These are phyloP conservation scores for Diaporthe sp. DNA, from an alignment of 2,329 filamentous ascomycete species.

Conservation along the genomic window DNA sequence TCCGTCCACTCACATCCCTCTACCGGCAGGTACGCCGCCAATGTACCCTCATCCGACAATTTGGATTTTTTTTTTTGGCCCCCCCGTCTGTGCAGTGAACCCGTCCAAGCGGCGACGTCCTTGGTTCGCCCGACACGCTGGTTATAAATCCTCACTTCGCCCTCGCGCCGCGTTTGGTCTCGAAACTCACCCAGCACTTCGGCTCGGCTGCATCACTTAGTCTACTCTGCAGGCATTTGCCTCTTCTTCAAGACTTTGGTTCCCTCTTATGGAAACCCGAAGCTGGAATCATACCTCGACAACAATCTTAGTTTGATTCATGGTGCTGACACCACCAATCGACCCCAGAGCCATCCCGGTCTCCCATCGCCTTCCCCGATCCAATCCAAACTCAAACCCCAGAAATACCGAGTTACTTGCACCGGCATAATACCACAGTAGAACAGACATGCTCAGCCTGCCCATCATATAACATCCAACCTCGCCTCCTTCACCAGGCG, in stretches of 20 bases:
- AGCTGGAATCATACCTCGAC: conserved; percentile 6
- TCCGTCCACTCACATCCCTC: conserved; percentile 16
- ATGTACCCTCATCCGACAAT: conserved; percentile 24
- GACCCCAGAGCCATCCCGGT: not conserved
- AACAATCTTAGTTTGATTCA: conserved; percentile 2
- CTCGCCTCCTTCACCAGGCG: not conserved
- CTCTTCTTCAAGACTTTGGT: not conserved
- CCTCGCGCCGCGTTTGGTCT: conserved; percentile 1
- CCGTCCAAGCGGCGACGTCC: conserved; percentile 18
- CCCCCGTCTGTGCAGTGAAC: not conserved
- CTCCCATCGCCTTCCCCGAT: conserved; percentile 1
- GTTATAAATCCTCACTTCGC: conserved; percentile 30
- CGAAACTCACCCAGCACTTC: not conserved
- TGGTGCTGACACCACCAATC: conserved; percentile 7
- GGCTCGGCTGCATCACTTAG: conserved; percentile 26
- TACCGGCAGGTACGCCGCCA: not conserved
- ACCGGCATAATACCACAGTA: not conserved
- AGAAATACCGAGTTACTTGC: not conserved
- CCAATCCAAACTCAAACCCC: not conserved
- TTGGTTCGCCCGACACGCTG: conserved; percentile 5
- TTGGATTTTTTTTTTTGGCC: conserved; percentile 16
- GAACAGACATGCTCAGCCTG: not conserved
- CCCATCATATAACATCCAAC: conserved; percentile 16
- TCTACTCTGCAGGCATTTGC: conserved; percentile 1
- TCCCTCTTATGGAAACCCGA: conserved; percentile 28